Evolutionary conservation across 2,329 filamentous ascomycete genomes (phyloP).

Genomic region (Scopulariopsis brevicaulis): DNA sequence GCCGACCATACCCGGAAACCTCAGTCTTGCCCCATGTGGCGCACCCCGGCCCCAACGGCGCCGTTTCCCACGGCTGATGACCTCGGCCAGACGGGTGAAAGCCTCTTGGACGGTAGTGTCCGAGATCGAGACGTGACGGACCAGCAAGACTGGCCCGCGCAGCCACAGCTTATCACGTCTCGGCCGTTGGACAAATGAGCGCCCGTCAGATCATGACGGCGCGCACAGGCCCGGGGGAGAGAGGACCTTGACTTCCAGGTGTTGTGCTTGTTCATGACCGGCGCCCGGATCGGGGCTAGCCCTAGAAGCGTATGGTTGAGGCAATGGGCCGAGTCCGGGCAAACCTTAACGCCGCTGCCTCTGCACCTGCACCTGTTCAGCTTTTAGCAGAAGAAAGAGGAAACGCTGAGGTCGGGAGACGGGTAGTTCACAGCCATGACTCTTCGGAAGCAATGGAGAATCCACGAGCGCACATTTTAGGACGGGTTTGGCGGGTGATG

Average conservation of each 20-base stretch:
- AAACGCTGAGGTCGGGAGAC: background rate
- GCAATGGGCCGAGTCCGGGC: constrained; percentile 1
- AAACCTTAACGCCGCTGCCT: constrained; percentile 4
- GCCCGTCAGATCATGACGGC: background rate
- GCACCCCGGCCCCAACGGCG: background rate
- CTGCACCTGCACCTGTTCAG: background rate
- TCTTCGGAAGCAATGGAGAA: background rate
- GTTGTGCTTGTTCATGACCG: background rate
- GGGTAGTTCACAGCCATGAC: background rate
- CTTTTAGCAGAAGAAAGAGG: background rate
- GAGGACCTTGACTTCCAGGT: background rate
- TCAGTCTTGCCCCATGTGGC: background rate
- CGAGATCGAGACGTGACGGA: background rate
- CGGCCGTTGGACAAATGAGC: background rate
- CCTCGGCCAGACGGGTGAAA: background rate
- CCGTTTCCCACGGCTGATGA: background rate
- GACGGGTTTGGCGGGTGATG: background rate
- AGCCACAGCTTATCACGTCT: background rate
- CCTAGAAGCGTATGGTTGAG: constrained; percentile 4
- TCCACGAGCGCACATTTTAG: background rate
- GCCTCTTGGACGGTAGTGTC: background rate
- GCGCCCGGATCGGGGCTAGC: background rate
- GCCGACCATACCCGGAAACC: background rate
- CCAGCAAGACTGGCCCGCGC: background rate
- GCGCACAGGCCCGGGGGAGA: background rate